A percentile compares a stretch with the other conserved stretches of the same genome.
Evolutionary conservation across 2,329 filamentous ascomycete species (phyloP).

Genomic region (Fusarium guadeloupense): DNA sequence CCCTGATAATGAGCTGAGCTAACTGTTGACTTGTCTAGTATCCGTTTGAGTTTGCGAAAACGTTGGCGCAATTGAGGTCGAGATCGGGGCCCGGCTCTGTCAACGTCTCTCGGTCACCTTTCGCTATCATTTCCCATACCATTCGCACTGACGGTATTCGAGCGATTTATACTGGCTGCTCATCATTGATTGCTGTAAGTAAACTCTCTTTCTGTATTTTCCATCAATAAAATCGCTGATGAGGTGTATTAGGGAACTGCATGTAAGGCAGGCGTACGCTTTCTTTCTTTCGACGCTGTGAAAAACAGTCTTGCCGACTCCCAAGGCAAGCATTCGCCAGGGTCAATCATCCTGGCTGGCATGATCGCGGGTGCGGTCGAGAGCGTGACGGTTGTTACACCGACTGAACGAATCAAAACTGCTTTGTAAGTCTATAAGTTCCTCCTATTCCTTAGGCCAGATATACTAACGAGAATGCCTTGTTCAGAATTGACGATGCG

Average conservation of each 20-base stretch:
- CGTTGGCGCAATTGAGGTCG: slow-evolving; percentile 64
- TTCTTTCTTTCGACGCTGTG: slow-evolving; percentile 72
- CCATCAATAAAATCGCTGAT: too few relatives aligned
- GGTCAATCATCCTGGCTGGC: slow-evolving; percentile 68
- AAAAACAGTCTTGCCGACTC: slow-evolving; percentile 65
- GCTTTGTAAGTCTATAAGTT: slow-evolving; percentile 54
- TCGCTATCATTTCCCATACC: slow-evolving; percentile 63
- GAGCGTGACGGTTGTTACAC: slow-evolving; percentile 71
- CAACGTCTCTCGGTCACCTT: slow-evolving; percentile 60
- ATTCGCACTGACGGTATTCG: slow-evolving; percentile 64
- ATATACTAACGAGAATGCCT: not conserved
- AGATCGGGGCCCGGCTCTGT: not conserved
- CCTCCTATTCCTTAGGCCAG: not conserved
- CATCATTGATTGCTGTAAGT: slow-evolving; percentile 61
- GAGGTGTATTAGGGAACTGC: slow-evolving; percentile 57
- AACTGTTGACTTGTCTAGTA: slow-evolving; percentile 52
- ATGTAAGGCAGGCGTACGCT: slow-evolving; percentile 72
- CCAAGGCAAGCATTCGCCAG: slow-evolving; percentile 64
- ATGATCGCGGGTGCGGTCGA: slow-evolving; percentile 71
- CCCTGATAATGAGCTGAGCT: too few relatives aligned
- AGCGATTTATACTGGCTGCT: slow-evolving; percentile 71
- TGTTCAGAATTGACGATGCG: slow-evolving; percentile 49
- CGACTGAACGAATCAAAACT: slow-evolving; percentile 74
- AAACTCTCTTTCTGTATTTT: too few relatives aligned
- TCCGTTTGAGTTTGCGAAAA: slow-evolving; percentile 75